These are phyloP conservation scores for Talaromyces sp. DNA, from an alignment of 2,329 filamentous ascomycete species.

Conservation along the genomic window DNA sequence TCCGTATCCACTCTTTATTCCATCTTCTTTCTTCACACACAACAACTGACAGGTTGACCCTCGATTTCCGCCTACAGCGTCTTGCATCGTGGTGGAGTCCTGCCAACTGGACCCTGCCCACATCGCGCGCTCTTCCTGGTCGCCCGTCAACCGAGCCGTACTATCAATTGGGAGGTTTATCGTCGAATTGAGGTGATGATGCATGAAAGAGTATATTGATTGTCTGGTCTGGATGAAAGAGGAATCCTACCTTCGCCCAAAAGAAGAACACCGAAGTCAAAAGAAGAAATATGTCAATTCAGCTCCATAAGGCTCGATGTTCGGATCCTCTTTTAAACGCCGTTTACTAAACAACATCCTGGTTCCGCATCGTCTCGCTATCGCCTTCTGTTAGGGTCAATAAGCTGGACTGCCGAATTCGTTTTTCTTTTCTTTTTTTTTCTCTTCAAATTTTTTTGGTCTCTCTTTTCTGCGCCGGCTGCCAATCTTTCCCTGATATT, in stretches of 20 bases:
- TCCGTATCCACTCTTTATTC: not conserved
- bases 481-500: not conserved
- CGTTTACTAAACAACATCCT: slow-evolving; percentile 4
- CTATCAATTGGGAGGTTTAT: not conserved
- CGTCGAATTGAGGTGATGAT: not conserved
- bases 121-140: slow-evolving; percentile 22
- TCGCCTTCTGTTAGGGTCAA: not conserved
- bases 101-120: slow-evolving; percentile 29
- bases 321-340: not conserved
- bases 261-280: not conserved
- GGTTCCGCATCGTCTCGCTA: slow-evolving; percentile 8
- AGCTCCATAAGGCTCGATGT: not conserved
- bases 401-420: not conserved
- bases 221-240: not conserved
- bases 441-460: not conserved
- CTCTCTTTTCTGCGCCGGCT: not conserved
- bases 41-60: not conserved
- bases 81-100: slow-evolving; percentile 27
- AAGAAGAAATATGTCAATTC: not conserved
- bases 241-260: not conserved
- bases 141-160: slow-evolving; percentile 19
- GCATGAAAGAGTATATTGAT: not conserved
- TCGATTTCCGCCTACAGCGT: slow-evolving; percentile 20
- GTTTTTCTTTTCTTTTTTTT: not conserved
- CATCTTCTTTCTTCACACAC: not conserved